phyloP scores from a whole-genome alignment of 345 rosid genomes.

The Triadica sebifera region DNA sequence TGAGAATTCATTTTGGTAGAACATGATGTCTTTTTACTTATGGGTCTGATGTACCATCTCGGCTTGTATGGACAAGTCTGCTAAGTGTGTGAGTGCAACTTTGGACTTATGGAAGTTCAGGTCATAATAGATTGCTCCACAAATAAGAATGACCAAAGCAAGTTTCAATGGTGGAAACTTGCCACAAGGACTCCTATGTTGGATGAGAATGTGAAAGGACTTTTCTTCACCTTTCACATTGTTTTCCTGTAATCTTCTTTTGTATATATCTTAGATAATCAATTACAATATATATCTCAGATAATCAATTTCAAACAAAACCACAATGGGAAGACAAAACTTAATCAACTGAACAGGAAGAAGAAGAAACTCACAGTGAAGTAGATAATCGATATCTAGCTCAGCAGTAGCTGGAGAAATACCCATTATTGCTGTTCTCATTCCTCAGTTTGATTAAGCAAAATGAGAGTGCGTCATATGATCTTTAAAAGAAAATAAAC shows the following conservation, averaged over 20 bases:
- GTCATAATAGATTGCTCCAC: no score
- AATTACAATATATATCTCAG: no score
- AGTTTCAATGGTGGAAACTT: slow-evolving; percentile 15
- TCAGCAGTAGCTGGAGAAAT: slow-evolving; percentile 32
- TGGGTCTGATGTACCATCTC: no score
- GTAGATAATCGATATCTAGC: slow-evolving; percentile 42
- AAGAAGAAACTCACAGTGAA: slow-evolving; percentile 37
- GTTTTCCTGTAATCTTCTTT: slow-evolving; percentile 20
- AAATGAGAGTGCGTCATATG: slow-evolving; percentile 10
- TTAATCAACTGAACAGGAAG: neutral
- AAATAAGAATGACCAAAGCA: slow-evolving; percentile 17
- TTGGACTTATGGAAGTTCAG: no score
- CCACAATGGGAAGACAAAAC: neutral
- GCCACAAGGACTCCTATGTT: slow-evolving; percentile 20
- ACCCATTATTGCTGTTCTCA: slow-evolving; percentile 38
- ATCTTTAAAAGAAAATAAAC: neutral
- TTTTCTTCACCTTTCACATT: slow-evolving; percentile 28
- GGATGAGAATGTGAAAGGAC: slow-evolving; percentile 15
- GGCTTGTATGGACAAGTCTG: no score
- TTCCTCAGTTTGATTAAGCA: slow-evolving; percentile 9
- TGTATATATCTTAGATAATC: no score
- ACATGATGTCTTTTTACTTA: no score
- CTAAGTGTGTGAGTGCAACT: no score
- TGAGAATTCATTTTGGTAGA: no score
- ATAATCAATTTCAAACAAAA: neutral